Percentiles rank a stretch among this genome's conserved stretches.
Conservation (phyloP, 129 eudicot species). For the Heracleum sosnowskyi region DNA sequence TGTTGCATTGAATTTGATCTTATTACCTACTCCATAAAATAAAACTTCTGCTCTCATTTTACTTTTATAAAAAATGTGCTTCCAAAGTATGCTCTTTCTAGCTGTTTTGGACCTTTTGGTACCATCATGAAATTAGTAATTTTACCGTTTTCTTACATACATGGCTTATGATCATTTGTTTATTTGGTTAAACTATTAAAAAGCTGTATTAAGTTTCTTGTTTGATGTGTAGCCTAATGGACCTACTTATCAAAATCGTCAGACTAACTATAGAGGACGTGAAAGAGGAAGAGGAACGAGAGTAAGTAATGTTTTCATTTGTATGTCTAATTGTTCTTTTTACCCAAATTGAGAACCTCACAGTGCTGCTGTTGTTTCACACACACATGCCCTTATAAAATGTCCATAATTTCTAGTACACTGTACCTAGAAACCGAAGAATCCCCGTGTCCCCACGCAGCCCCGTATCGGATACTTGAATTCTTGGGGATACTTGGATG, state of each 20-base stretch:
- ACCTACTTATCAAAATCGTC: constrained; percentile 46
- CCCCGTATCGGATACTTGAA: no score
- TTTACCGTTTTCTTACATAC: background rate
- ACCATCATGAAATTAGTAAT: background rate
- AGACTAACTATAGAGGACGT: constrained; percentile 62
- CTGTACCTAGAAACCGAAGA: no score
- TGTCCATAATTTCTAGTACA: background rate
- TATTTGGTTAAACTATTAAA: background rate
- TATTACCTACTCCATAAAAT: background rate
- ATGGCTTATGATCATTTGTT: background rate
- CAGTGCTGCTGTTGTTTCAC: background rate
- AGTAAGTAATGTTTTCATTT: constrained; percentile 28
- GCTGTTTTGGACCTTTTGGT: background rate
- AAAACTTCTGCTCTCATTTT: background rate
- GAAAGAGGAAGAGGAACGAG: constrained; percentile 90
- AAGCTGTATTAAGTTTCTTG: background rate
- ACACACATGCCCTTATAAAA: background rate
- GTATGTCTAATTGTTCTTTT: background rate
- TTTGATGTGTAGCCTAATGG: constrained; percentile 47
- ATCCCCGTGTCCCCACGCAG: no score
- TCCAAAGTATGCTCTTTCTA: background rate
- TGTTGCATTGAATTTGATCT: background rate
- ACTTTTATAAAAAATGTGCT: background rate
- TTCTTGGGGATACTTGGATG: no score
- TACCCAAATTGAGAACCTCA: background rate